phyloP scores from a whole-genome alignment of 2,329 filamentous ascomycete species.

The Penicillium vulpinum region DNA sequence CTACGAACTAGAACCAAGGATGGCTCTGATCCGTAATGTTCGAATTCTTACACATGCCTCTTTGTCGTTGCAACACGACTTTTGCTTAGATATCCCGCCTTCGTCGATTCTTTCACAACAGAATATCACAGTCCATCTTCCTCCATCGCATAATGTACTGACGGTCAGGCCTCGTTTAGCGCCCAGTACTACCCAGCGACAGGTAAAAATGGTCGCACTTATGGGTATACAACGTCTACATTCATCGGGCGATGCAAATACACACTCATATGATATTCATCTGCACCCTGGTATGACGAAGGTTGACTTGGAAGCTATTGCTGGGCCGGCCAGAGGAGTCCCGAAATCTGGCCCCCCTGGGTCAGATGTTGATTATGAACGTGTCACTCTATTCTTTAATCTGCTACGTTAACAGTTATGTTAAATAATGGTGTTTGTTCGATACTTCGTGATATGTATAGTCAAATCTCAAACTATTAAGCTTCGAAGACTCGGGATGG shows the following conservation, averaged over 20 bases:
- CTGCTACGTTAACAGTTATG: conserved; percentile 54
- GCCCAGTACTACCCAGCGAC: conserved; percentile 63
- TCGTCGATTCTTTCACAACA: conserved; percentile 67
- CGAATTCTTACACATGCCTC: conserved; percentile 68
- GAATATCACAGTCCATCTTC: conserved; percentile 69
- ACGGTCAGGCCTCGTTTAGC: conserved; percentile 69
- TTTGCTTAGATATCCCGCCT: conserved; percentile 65
- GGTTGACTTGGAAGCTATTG: conserved; percentile 75
- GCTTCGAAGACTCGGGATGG: no score
- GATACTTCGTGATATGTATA: neutral
- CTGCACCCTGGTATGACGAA: conserved; percentile 73
- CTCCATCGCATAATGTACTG: conserved; percentile 66
- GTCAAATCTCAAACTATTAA: neutral
- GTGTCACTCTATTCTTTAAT: conserved; percentile 73
- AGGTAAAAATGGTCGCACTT: conserved; percentile 74
- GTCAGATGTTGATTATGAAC: conserved; percentile 68
- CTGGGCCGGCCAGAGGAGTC: conserved; percentile 63
- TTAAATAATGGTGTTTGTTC: conserved; percentile 3
- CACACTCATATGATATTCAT: conserved; percentile 73
- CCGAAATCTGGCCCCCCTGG: conserved; percentile 57
- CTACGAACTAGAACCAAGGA: conserved; percentile 47
- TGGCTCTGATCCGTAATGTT: conserved; percentile 68
- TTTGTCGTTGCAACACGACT: conserved; percentile 61
- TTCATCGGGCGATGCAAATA: conserved; percentile 52
- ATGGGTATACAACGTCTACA: conserved; percentile 65